Conservation (phyloP, 331 rosid genomes). For the Saraca asoca region DNA sequence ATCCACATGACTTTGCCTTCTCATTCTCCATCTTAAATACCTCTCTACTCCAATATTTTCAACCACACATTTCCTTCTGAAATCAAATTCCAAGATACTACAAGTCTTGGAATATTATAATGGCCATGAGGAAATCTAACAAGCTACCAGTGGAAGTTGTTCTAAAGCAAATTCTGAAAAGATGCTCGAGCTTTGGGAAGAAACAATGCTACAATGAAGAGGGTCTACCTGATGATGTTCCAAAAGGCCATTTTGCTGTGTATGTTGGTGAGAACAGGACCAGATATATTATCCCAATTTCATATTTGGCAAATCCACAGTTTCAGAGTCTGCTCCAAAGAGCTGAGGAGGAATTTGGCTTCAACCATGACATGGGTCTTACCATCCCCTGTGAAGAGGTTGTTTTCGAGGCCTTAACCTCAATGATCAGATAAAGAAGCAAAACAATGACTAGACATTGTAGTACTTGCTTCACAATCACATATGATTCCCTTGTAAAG, state of each 20-base stretch:
- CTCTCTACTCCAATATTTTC: conserved; percentile 38
- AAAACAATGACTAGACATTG: not conserved
- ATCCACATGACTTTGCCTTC: conserved; percentile 64
- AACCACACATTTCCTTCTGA: conserved; percentile 32
- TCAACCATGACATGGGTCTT: conserved; percentile 77
- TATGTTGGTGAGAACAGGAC: conserved; percentile 87
- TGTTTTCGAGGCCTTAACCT: conserved; percentile 55
- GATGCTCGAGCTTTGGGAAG: conserved; percentile 80
- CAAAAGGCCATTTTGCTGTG: conserved; percentile 86
- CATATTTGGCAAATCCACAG: conserved; percentile 74
- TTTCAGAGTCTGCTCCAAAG: conserved; percentile 72
- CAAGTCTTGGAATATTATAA: conserved; percentile 12
- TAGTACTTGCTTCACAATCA: too few species aligned
- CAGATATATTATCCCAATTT: conserved; percentile 74
- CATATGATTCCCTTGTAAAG: conserved; percentile 10
- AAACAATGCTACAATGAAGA: conserved; percentile 43
- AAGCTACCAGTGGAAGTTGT: conserved; percentile 62
- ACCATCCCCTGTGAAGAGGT: conserved; percentile 89
- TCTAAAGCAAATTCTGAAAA: conserved; percentile 62
- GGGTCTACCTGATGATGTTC: conserved; percentile 72
- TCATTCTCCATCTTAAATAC: conserved; percentile 48
- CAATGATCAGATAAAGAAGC: conserved; percentile 50
- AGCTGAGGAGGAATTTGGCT: conserved; percentile 95
- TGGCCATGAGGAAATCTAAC: conserved; percentile 61
- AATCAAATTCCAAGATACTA: conserved; percentile 18